These are phyloP conservation scores for Solanum pennellii DNA, from an alignment of 257 asterid species.

Conservation along the genomic window DNA sequence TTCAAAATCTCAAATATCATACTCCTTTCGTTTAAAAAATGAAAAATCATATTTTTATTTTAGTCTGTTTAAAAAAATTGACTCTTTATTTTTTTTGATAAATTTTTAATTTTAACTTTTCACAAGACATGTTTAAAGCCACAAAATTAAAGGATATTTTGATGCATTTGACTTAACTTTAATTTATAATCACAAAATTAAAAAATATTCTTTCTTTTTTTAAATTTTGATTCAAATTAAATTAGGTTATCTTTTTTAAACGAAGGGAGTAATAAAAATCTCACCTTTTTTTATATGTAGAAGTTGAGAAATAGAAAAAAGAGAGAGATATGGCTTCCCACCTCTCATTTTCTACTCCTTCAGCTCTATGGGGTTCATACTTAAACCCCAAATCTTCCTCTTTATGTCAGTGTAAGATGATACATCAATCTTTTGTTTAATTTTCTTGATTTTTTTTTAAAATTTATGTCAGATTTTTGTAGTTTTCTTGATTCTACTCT, in stretches of 20 bases:
- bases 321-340: slow-evolving; percentile 58
- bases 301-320: background rate
- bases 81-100: too few species aligned
- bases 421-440: background rate
- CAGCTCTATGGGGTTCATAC: slow-evolving; percentile 39
- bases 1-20: background rate
- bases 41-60: accelerated
- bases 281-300: background rate
- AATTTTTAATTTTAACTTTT: too few species aligned
- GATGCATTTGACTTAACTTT: too few species aligned
- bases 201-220: accelerated
- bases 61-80: too few species aligned
- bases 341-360: slow-evolving; percentile 37
- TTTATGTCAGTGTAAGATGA: background rate
- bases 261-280: background rate
- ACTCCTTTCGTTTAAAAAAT: accelerated
- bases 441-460: background rate
- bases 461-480: background rate
- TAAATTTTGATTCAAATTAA: accelerated
- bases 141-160: too few species aligned
- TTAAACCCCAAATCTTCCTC: background rate
- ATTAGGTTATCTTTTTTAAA: accelerated
- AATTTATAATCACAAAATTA: too few species aligned
- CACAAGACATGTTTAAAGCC: accelerated
- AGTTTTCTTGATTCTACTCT: background rate